These are phyloP conservation scores for Termitomyces sp. DNA, from an alignment of 768 basidiomycete genomes.

Conservation along the genomic window DNA sequence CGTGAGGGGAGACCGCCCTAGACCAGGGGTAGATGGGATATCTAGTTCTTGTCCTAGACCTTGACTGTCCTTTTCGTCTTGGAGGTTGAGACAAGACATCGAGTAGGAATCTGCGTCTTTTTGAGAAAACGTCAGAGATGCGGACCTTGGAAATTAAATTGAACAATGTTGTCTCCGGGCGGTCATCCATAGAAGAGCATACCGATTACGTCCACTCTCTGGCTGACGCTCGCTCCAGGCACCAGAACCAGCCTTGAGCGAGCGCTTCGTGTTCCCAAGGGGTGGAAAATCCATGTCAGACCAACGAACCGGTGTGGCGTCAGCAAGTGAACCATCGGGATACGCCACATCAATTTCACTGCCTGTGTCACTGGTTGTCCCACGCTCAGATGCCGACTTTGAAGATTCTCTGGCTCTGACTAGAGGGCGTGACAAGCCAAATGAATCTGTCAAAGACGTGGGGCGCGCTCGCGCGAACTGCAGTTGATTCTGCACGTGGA, in stretches of 20 bases:
- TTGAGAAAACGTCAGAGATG: slow-evolving; percentile 10
- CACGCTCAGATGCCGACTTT: slow-evolving; percentile 3
- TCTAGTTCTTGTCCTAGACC: slow-evolving; percentile 32
- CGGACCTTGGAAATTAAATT: slow-evolving; percentile 5
- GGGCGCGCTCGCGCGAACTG: slow-evolving; percentile 8
- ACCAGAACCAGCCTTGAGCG: slow-evolving; percentile 18
- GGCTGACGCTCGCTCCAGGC: slow-evolving; percentile 20
- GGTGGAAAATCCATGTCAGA: slow-evolving; percentile 31
- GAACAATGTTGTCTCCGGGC: not conserved
- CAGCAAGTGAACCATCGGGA: not conserved
- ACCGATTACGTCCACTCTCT: slow-evolving; percentile 9
- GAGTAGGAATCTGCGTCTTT: not conserved
- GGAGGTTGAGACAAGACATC: not conserved
- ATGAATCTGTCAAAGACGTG: slow-evolving; percentile 6
- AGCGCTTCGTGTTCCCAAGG: slow-evolving; percentile 22
- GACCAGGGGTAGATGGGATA: slow-evolving; percentile 36
- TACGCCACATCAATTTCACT: slow-evolving; percentile 3
- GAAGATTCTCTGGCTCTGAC: not conserved
- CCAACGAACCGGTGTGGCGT: slow-evolving; percentile 19
- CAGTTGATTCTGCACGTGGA: slow-evolving; percentile 22
- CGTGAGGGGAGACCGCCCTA: slow-evolving; percentile 43
- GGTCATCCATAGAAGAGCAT: not conserved
- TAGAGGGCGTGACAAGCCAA: slow-evolving; percentile 4
- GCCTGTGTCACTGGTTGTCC: slow-evolving; percentile 1
- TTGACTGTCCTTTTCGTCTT: slow-evolving; percentile 7